Evolutionary conservation across 140 eudicot species (phyloP), one percentile per base, ranked within the genome.

Genomic region (Cichorium intybus): DNA sequence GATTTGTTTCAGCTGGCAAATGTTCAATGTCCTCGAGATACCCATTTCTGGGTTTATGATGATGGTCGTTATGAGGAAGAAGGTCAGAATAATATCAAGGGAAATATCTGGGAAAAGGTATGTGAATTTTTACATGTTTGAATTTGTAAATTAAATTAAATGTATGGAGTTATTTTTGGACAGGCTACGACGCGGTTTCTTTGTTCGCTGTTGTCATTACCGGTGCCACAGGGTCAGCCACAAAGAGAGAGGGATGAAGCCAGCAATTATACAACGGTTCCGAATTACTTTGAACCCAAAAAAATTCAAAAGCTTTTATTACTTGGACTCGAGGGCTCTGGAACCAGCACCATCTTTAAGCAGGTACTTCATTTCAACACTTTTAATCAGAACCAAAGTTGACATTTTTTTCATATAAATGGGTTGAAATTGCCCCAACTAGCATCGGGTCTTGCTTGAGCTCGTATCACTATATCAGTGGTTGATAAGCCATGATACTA

Each of bases 11-110:
- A 93, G 99, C 79, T 93, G 60, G 99, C 97, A 39, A 73, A 69
- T 50, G 97, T 88, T 76, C 99, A 93, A 74, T 93, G 99, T 64
- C 97, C 97, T 24, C 97, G 99, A 57, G 97, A 85, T 74, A 85
- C 96, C 53, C 96, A 88, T 77, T 88, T 88, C 60, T 88, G 94
- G 96, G 96, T 88, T 57, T 84, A 88, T 50, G 96, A 88, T 69
- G 96, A 84, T 66, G 96, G 96, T 54, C 87, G 87, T 20, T 88
- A 88, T 73, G 94, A 88, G 81, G 96, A 88, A 68, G 96, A 88
- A 80, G 96, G 96, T 34, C 96, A 88, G 60, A 88, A 88, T 59
- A 88, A 85, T 64, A 88, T 85, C 47, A 85, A 84, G 77, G 94
- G 96, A 46, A 84, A 88, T 74, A 88, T 88, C 6, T 88, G 96